phyloP scores from a whole-genome alignment of 352 stramenopile genomes.

The Vaucheria bursata region DNA sequence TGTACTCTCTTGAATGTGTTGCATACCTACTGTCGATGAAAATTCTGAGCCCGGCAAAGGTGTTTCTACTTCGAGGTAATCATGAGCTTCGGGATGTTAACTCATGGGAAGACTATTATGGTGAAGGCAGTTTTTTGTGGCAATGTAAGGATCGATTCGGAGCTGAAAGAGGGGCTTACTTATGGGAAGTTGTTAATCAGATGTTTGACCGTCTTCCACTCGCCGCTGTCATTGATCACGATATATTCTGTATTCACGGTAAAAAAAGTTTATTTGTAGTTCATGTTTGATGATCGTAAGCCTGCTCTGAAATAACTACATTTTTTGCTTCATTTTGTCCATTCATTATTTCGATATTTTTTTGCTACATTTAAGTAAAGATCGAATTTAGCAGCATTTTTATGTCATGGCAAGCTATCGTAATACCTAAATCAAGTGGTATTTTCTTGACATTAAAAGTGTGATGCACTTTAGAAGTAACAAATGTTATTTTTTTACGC shows the following conservation, averaged over 20 bases:
- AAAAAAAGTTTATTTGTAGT: conserved; percentile 53
- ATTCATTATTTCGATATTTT: too few relatives aligned
- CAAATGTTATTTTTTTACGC: too few relatives aligned
- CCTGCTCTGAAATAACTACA: too few relatives aligned
- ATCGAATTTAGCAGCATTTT: too few relatives aligned
- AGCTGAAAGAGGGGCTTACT: conserved; percentile 51
- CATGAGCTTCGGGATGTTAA: conserved; percentile 61
- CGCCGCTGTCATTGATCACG: conserved; percentile 74
- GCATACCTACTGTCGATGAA: conserved; percentile 54
- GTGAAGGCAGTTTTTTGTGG: conserved; percentile 67
- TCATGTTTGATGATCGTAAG: too few relatives aligned
- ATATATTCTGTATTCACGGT: conserved; percentile 86
- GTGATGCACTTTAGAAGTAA: too few relatives aligned
- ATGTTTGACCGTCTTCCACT: conserved; percentile 80
- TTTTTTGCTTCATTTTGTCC: too few relatives aligned
- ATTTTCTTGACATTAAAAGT: too few relatives aligned
- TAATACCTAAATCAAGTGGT: too few relatives aligned
- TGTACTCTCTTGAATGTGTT: conserved; percentile 70
- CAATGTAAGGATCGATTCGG: conserved; percentile 71
- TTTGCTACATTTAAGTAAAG: too few relatives aligned
- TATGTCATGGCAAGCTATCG: too few relatives aligned
- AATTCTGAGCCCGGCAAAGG: conserved; percentile 28
- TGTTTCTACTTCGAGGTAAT: conserved; percentile 56
- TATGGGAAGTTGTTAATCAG: conserved; percentile 76
- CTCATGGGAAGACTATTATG: conserved; percentile 78